A percentile compares a stretch with the other conserved stretches of the same genome.
Conservation (phyloP, 257 asterid species). For the Nicotiana benthamiana region DNA sequence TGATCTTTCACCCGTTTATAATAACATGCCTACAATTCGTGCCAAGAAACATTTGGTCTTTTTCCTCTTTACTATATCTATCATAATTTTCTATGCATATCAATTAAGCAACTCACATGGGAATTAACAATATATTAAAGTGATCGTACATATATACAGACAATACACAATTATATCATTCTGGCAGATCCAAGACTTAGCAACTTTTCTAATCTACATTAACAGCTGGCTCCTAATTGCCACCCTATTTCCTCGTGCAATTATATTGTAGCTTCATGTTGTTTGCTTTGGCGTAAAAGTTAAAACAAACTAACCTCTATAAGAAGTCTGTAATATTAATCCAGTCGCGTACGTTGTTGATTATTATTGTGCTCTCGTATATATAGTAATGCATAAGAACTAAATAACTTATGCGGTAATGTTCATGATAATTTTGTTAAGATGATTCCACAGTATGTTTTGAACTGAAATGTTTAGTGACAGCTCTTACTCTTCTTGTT, state of each 20-base stretch:
- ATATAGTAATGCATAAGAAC: no score
- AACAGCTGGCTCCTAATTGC: not conserved
- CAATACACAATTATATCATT: not conserved
- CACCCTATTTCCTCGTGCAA: not conserved
- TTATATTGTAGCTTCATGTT: not conserved
- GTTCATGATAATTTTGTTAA: no score
- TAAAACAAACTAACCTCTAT: not conserved
- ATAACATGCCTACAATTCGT: not conserved
- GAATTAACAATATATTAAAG: not conserved
- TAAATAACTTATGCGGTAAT: no score
- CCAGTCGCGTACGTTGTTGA: not conserved
- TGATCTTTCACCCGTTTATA: not conserved
- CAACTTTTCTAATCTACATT: not conserved
- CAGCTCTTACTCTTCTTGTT: no score
- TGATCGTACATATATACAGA: not conserved
- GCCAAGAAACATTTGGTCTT: not conserved
- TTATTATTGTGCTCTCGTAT: no score
- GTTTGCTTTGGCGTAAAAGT: not conserved
- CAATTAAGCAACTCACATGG: not conserved
- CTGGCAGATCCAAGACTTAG: not conserved
- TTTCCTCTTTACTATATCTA: not conserved
- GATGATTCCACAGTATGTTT: no score
- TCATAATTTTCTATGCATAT: not conserved
- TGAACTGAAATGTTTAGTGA: no score
- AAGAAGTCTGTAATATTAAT: no score